phyloP scores from a whole-genome alignment of 495 filamentous ascomycete species.

The Aspergillus funiculosus region DNA sequence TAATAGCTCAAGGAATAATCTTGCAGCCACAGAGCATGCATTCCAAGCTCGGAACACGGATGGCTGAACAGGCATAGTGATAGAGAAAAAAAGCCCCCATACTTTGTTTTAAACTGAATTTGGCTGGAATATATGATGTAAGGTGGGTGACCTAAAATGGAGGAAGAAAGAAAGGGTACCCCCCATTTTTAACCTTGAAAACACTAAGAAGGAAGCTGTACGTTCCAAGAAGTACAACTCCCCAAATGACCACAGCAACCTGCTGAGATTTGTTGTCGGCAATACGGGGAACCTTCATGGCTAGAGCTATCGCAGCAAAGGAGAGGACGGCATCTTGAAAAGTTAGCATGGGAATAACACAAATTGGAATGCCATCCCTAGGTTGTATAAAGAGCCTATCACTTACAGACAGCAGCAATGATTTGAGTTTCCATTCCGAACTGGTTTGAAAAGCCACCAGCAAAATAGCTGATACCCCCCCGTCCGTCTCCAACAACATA shows the following conservation, averaged over 20 bases:
- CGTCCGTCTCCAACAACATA: constrained; percentile 83
- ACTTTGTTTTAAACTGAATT: too few species aligned
- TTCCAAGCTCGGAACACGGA: not conserved
- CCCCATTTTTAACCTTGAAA: constrained; percentile 90
- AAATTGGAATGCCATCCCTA: not conserved
- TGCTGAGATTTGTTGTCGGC: constrained; percentile 71
- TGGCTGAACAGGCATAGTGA: too few species aligned
- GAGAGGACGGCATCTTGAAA: constrained; percentile 79
- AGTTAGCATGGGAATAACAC: constrained; percentile 10
- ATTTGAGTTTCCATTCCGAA: constrained; percentile 96
- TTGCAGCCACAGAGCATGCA: too few species aligned
- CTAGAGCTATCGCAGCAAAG: constrained; percentile 83
- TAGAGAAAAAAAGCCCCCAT: too few species aligned
- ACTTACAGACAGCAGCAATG: constrained; percentile 90
- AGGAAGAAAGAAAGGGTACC: constrained; percentile 90
- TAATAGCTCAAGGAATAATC: too few species aligned
- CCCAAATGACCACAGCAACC: constrained; percentile 78
- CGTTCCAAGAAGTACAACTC: constrained; percentile 65
- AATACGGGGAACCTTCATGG: constrained; percentile 85
- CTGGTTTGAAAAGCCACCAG: constrained; percentile 89
- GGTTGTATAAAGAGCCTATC: not conserved
- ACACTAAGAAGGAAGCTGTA: constrained; percentile 93
- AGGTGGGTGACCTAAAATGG: constrained; percentile 57
- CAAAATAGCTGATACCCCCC: constrained; percentile 88
- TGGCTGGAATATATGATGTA: not conserved